Evolutionary conservation across 495 filamentous ascomycete genomes (phyloP).

Genomic region (Jackrogersella multiformis): DNA sequence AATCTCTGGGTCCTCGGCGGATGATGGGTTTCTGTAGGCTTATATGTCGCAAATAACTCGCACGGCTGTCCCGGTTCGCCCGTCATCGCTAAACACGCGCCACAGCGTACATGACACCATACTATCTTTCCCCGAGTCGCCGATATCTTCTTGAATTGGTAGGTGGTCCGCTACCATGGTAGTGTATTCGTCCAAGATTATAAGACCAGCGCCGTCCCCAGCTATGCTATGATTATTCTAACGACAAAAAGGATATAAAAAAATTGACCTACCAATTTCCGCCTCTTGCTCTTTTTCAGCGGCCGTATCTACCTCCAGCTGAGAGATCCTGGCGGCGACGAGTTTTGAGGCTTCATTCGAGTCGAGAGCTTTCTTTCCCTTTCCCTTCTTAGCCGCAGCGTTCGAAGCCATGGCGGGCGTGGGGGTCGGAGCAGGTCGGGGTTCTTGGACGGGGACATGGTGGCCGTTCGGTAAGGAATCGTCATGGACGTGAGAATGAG

Average conservation of each 20-base stretch:
- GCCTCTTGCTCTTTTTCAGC: slow-evolving; percentile 94
- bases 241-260: slow-evolving; percentile 19
- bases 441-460: slow-evolving; percentile 49
- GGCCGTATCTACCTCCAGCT: slow-evolving; percentile 90
- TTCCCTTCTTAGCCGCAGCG: slow-evolving; percentile 70
- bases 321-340: slow-evolving; percentile 91
- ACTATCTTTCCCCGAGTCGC: neutral
- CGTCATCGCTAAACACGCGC: neutral
- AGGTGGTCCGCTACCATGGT: neutral
- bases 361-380: slow-evolving; percentile 74
- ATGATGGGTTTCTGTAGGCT: neutral
- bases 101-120: neutral
- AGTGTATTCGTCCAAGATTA: neutral
- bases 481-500: slow-evolving; percentile 40
- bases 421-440: slow-evolving; percentile 54
- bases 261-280: slow-evolving; percentile 85
- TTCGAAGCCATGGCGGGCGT: slow-evolving; percentile 50
- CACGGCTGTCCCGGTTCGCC: slow-evolving; percentile 5
- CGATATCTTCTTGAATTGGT: slow-evolving; percentile 8
- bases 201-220: neutral
- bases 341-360: slow-evolving; percentile 88
- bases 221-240: slow-evolving; percentile 1
- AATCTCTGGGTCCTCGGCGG: neutral
- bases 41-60: slow-evolving; percentile 19
- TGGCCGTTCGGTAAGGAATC: slow-evolving; percentile 49